These are phyloP conservation scores for Paecilomyces fulvus DNA, from an alignment of 2,329 filamentous ascomycete genomes.

Conservation along the genomic window DNA sequence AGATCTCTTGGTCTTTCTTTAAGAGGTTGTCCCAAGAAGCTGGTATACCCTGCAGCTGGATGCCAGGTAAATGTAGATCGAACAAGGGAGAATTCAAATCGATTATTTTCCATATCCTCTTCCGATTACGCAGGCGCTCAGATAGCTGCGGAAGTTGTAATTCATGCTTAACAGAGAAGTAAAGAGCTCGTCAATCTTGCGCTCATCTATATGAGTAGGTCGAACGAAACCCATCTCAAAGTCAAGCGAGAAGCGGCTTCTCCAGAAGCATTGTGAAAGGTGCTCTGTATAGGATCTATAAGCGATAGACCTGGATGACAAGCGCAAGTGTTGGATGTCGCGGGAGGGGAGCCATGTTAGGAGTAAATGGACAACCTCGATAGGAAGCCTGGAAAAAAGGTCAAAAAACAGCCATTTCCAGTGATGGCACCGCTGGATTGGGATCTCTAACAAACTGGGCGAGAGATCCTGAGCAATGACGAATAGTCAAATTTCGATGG, in stretches of 20 bases:
- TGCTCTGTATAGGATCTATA: neutral
- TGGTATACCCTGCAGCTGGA: neutral
- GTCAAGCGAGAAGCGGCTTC: neutral
- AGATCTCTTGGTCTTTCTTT: neutral
- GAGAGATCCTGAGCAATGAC: neutral
- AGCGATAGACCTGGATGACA: constrained; percentile 1
- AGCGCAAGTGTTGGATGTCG: neutral
- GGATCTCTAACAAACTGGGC: neutral
- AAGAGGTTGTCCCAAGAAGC: neutral
- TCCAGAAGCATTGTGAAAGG: constrained; percentile 1
- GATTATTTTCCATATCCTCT: constrained; percentile 1
- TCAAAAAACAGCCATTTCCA: neutral
- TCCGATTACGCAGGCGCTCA: neutral
- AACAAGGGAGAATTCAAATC: neutral
- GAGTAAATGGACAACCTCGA: constrained; percentile 1
- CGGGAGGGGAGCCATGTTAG: neutral
- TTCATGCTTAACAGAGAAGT: neutral
- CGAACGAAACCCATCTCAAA: constrained; percentile 1
- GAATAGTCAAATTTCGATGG: neutral
- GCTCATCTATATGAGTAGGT: neutral
- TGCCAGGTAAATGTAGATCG: neutral
- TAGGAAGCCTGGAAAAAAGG: constrained; percentile 1
- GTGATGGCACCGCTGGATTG: no score
- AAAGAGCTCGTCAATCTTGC: neutral
- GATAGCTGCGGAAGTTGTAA: neutral